phyloP scores from a whole-genome alignment of 495 filamentous ascomycete genomes.

The Hypoxylon lienhwacheense region DNA sequence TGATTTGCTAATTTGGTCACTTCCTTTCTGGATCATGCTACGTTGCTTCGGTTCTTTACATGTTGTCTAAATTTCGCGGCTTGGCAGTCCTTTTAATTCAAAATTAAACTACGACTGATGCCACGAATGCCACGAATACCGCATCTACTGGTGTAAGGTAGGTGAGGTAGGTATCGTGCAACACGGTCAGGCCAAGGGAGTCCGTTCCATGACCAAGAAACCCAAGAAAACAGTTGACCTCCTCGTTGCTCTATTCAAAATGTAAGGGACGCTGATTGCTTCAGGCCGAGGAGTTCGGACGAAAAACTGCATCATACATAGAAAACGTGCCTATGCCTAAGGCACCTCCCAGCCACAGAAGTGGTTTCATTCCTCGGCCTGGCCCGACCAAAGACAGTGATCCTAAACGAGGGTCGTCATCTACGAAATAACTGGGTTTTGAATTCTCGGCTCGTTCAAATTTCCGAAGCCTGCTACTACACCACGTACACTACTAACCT shows the following conservation, averaged over 20 bases:
- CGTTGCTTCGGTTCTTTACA: slow-evolving; percentile 36
- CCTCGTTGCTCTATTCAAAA: slow-evolving; percentile 17
- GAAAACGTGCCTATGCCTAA: neutral
- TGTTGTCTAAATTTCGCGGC: slow-evolving; percentile 21
- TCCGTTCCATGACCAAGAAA: slow-evolving; percentile 2
- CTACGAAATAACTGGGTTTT: slow-evolving; percentile 9
- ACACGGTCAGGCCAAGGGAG: slow-evolving; percentile 17
- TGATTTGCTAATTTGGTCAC: slow-evolving; percentile 30
- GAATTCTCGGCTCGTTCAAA: slow-evolving; percentile 10
- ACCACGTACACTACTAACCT: too few relatives aligned
- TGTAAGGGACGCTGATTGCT: slow-evolving; percentile 1
- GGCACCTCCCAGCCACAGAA: neutral
- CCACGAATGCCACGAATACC: slow-evolving; percentile 23
- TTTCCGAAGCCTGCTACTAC: slow-evolving; percentile 19
- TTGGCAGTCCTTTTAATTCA: slow-evolving; percentile 30
- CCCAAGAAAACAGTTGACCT: slow-evolving; percentile 5
- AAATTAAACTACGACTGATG: slow-evolving; percentile 29
- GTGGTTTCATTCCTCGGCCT: slow-evolving; percentile 28
- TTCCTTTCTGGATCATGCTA: slow-evolving; percentile 32
- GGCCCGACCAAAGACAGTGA: slow-evolving; percentile 23
- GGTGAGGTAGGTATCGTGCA: slow-evolving; percentile 28
- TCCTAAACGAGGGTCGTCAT: slow-evolving; percentile 10
- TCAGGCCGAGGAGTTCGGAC: slow-evolving; percentile 3
- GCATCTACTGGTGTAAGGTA: slow-evolving; percentile 6
- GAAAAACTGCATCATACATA: slow-evolving; percentile 3